Evolutionary conservation across 169 alveolate genomes (phyloP).

Genomic region (Cryptosporidium tyzzeri): DNA sequence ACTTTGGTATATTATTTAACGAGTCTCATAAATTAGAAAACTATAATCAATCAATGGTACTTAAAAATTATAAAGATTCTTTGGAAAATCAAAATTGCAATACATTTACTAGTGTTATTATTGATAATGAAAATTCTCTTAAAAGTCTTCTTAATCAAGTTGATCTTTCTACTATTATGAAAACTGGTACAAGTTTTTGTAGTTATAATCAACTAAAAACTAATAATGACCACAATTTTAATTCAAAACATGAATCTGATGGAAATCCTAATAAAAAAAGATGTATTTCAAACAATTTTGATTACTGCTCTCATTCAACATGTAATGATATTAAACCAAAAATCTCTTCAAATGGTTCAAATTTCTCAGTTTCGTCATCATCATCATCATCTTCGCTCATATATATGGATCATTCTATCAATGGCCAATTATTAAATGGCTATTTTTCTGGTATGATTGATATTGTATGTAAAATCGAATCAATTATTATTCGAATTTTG

Average conservation of each 20-base stretch:
- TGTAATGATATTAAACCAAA: background rate
- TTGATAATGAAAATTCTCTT: background rate
- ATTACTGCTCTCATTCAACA: background rate
- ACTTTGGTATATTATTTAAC: conserved; percentile 18
- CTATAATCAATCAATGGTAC: background rate
- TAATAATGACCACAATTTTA: background rate
- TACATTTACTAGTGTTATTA: background rate
- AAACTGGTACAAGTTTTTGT: background rate
- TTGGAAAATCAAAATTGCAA: background rate
- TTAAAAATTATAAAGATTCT: background rate
- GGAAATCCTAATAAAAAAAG: conserved; percentile 2
- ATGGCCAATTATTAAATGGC: background rate
- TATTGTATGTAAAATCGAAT: conserved; percentile 33
- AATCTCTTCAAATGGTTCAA: conserved; percentile 14
- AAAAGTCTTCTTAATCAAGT: background rate
- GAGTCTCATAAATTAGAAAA: conserved; percentile 2
- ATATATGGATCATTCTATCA: background rate
- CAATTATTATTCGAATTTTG: conserved; percentile 20
- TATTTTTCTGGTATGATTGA: conserved; percentile 44
- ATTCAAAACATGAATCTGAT: background rate
- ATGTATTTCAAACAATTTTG: background rate
- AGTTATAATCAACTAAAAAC: background rate
- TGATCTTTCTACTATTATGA: background rate
- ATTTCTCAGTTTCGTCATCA: conserved; percentile 2
- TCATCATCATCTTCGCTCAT: conserved; percentile 47